Evolutionary conservation across 768 basidiomycete genomes (phyloP), one percentile per base, ranked within the genome.

Genomic region (Imleria badia): DNA sequence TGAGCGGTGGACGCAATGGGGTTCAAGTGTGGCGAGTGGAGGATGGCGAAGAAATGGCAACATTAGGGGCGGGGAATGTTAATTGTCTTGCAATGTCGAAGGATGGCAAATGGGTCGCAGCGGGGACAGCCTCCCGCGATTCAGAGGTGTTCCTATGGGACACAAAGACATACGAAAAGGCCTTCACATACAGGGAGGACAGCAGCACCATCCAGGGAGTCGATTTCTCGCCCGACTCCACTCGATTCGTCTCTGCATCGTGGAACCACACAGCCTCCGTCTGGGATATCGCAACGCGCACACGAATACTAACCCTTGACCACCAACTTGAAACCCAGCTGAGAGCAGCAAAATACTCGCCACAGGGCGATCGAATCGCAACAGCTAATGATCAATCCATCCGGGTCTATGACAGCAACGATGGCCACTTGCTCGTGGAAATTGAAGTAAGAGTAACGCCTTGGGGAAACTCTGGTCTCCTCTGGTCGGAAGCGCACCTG

Each of bases 171-270:
- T 23, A 55, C 47, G 20, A 43, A 29, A 19, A n/a, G 5, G 34
- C 36, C 26, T 26, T 26, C 6, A 4, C 26, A n/a, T n/a, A 6
- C 26, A 26, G 3, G 26, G 26, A 6, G 26, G 26, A 6, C 4
- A n/a, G 26, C 7, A 9, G 1, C 15, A 14, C 1, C 19, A 15
- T 31, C 15, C 1, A 10, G 7, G 53, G 8, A 2, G 34, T 58
- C 29, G 56, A 58, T 17, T 58, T 54, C 44, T 40, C 52, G 3
- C 48, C 48, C 15, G 48, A 54, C 48, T 41, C 44, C 12, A 36
- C 39, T 2, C 39, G 42, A 7, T 39, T 56, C 6, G 45, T 51
- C 20, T 9, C 9, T 1, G 44, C 20, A 14, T 30, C 44, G 4
- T 0, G 1, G 0, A 41, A 41, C 15, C 0, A 17, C 6, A 43